phyloP scores from a whole-genome alignment of 2,329 filamentous ascomycete genomes.

The Sarocladiaceae sp. region DNA sequence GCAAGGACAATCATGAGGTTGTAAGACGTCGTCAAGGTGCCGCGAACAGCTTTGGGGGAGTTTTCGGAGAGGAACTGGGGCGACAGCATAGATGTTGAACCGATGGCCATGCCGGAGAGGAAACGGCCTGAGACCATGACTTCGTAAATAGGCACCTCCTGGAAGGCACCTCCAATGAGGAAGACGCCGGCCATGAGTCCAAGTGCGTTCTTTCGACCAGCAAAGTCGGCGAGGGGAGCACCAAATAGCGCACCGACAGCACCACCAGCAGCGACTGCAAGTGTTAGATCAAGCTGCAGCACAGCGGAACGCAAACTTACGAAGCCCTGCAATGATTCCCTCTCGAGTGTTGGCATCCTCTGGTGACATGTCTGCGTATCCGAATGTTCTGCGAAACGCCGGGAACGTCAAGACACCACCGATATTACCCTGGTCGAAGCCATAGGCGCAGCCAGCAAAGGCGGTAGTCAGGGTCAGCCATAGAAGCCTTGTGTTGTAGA shows the following conservation, averaged over 20 bases:
- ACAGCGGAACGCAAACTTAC: slow-evolving; percentile 15
- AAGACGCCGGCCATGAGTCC: slow-evolving; percentile 25
- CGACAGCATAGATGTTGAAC: slow-evolving; percentile 26
- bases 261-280: slow-evolving; percentile 26
- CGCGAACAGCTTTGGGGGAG: slow-evolving; percentile 31
- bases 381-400: slow-evolving; percentile 29
- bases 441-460: slow-evolving; percentile 31
- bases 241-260: slow-evolving; percentile 29
- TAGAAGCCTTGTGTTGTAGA: slow-evolving; percentile 29
- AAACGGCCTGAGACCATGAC: slow-evolving; percentile 30
- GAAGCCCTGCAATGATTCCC: slow-evolving; percentile 26
- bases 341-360: slow-evolving; percentile 22
- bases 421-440: slow-evolving; percentile 33
- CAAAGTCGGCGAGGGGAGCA: slow-evolving; percentile 28
- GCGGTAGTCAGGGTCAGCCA: slow-evolving; percentile 26
- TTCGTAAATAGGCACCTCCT: slow-evolving; percentile 27
- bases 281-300: background rate
- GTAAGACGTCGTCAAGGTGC: slow-evolving; percentile 32
- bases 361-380: slow-evolving; percentile 21
- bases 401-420: slow-evolving; percentile 30
- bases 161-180: slow-evolving; percentile 25
- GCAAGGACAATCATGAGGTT: slow-evolving; percentile 32
- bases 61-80: slow-evolving; percentile 35
- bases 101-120: slow-evolving; percentile 28
- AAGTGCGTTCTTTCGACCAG: slow-evolving; percentile 29